phyloP scores from a whole-genome alignment of 2,329 filamentous ascomycete genomes.

The Botrytis paeoniae region DNA sequence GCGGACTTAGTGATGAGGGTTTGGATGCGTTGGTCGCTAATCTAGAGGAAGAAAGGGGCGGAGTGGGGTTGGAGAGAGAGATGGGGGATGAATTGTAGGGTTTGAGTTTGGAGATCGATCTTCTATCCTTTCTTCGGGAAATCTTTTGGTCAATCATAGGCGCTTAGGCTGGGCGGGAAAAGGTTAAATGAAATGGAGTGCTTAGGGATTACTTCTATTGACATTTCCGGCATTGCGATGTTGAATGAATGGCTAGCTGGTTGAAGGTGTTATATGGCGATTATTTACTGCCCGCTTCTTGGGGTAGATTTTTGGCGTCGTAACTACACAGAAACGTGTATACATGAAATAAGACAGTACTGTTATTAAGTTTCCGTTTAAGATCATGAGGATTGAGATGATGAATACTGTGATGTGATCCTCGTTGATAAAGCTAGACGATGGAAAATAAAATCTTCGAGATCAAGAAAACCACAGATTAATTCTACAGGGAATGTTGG shows the following conservation, averaged over 20 bases:
- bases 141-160: not conserved
- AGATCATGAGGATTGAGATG: not conserved
- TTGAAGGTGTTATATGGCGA: not conserved
- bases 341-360: not conserved
- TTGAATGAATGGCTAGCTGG: too few species aligned
- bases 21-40: conserved; percentile 32
- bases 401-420: not conserved
- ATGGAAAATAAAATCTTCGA: too few species aligned
- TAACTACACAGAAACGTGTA: too few species aligned
- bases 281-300: not conserved
- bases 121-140: not conserved
- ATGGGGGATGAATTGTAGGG: conserved; percentile 1
- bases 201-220: not conserved
- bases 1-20: conserved; percentile 38
- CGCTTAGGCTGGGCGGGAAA: not conserved
- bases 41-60: conserved; percentile 27
- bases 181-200: not conserved
- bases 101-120: not conserved
- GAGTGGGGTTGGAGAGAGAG: conserved; percentile 14
- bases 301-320: not conserved
- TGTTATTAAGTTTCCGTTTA: not conserved
- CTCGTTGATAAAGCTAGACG: not conserved
- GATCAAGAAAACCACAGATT: too few species aligned
- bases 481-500: too few species aligned
- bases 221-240: not conserved